Conservation (phyloP, 2,329 filamentous ascomycete species). For the Keithomyces neogunnii region DNA sequence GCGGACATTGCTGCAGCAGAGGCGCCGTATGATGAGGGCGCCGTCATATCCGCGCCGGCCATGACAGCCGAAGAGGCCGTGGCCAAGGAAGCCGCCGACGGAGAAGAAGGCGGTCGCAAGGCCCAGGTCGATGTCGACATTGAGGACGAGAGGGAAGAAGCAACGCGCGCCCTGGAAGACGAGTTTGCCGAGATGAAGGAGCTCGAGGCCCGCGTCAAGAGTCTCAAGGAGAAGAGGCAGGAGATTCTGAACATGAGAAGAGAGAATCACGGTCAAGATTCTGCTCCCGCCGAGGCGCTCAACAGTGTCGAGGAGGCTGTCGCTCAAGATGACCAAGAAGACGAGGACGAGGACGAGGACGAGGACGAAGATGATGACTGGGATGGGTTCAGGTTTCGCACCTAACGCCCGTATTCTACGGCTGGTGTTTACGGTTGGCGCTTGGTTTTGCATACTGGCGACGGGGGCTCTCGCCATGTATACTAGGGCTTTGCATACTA, state of each 20-base stretch:
- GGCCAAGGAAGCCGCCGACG: conserved; percentile 43
- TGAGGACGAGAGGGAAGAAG: conserved; percentile 67
- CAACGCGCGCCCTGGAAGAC: conserved; percentile 60
- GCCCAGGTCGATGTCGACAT: conserved; percentile 46
- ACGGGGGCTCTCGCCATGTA: conserved; percentile 1
- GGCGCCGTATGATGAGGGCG: conserved; percentile 32
- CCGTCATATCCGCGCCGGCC: conserved; percentile 61
- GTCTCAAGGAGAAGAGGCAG: conserved; percentile 63
- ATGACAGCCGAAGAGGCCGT: conserved; percentile 56
- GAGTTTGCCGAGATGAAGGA: conserved; percentile 80
- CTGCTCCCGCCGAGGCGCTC: conserved; percentile 15
- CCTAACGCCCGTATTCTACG: not conserved
- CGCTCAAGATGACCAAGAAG: conserved; percentile 27
- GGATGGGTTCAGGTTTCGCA: conserved; percentile 46
- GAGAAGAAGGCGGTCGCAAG: conserved; percentile 32
- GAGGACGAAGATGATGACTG: conserved; percentile 47
- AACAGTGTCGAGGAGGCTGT: conserved; percentile 15
- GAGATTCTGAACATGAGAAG: conserved; percentile 42
- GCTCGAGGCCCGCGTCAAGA: conserved; percentile 62
- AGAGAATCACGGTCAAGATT: conserved; percentile 19
- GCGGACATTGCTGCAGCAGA: conserved; percentile 58
- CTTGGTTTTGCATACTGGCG: not conserved
- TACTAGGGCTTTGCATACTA: not conserved
- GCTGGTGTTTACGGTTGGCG: not conserved
- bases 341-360: conserved; percentile 40